Evolutionary conservation across 768 basidiomycete species (phyloP).

Genomic region (Phylloporus rhodoxanthus): DNA sequence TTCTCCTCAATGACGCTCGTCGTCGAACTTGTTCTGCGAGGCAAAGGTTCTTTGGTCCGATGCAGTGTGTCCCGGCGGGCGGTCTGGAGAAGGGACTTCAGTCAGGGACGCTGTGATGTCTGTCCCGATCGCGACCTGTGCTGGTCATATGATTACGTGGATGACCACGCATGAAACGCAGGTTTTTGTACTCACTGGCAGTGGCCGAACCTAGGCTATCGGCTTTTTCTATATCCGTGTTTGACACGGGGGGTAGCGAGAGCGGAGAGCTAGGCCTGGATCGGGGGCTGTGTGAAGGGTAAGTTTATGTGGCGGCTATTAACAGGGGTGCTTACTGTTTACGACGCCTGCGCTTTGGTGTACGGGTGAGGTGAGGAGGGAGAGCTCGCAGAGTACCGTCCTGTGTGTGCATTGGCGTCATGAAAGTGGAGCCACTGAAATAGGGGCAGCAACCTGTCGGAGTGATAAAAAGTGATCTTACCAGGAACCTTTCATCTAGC

Average conservation of each 20-base stretch:
- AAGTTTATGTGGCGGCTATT: too few relatives aligned
- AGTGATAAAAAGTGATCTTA: too few relatives aligned
- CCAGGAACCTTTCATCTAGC: too few relatives aligned
- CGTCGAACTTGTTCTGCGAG: background rate
- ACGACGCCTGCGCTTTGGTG: conserved; percentile 3
- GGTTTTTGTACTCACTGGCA: background rate
- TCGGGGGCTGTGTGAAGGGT: background rate
- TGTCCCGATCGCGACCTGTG: background rate
- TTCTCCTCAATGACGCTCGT: background rate
- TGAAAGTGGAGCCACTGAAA: background rate
- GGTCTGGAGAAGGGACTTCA: background rate
- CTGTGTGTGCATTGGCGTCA: background rate
- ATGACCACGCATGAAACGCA: background rate
- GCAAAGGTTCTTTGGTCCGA: background rate
- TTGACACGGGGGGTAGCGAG: conserved; percentile 11
- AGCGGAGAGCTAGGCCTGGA: conserved; percentile 12
- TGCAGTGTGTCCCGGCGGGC: too few relatives aligned
- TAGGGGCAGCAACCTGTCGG: background rate
- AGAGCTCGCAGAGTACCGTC: conserved; percentile 9
- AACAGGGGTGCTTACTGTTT: background rate
- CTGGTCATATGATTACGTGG: conserved; percentile 2
- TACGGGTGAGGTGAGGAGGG: conserved; percentile 11
- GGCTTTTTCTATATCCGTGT: background rate
- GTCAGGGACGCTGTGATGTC: background rate
- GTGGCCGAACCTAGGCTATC: background rate